phyloP scores from a whole-genome alignment of 192 early-diverging fungal genomes.

The Chytriomyces sp. region DNA sequence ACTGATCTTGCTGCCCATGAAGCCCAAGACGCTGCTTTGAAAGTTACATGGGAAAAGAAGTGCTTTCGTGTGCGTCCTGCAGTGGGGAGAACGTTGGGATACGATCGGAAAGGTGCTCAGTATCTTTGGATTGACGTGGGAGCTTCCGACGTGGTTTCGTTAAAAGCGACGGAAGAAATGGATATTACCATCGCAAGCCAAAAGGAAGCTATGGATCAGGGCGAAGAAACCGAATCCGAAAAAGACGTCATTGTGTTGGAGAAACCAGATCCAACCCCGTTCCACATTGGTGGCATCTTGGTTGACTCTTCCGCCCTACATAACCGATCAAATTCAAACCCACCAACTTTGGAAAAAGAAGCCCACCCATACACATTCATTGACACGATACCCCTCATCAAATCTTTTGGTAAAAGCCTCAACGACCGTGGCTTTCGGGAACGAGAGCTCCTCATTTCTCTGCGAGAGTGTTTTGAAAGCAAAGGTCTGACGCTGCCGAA shows the following conservation, averaged over 20 bases:
- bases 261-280: too few relatives aligned
- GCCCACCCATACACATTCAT: constrained; percentile 9
- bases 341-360: too few relatives aligned
- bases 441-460: constrained; percentile 11
- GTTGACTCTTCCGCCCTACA: too few relatives aligned
- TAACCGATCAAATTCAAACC: too few relatives aligned
- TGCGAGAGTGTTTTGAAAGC: constrained; percentile 4
- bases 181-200: too few relatives aligned
- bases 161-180: neutral
- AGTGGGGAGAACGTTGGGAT: neutral
- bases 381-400: constrained; percentile 14
- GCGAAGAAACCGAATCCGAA: too few relatives aligned
- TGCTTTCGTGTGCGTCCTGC: neutral
- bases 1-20: neutral
- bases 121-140: constrained; percentile 31
- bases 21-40: neutral
- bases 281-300: too few relatives aligned
- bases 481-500: neutral
- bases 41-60: neutral
- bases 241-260: too few relatives aligned
- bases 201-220: too few relatives aligned
- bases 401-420: neutral
- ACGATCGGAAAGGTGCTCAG: constrained; percentile 11
- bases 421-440: constrained; percentile 27
- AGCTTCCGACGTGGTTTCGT: constrained; percentile 9